Conservation (phyloP, 805 yeast species). For the Nadsonia fulvescens region DNA sequence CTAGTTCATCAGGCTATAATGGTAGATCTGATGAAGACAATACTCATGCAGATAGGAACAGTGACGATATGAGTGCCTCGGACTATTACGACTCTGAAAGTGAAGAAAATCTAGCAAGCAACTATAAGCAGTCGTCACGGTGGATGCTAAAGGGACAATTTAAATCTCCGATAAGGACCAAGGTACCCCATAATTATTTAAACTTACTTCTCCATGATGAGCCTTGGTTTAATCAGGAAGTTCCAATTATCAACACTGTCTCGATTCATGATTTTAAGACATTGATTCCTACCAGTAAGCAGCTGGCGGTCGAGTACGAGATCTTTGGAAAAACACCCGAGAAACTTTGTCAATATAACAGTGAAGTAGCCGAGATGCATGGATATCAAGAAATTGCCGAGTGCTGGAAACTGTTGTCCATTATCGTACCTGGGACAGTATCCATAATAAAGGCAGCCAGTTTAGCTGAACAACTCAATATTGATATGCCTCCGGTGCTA, state of each 20-base stretch:
- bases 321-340: slow-evolving; percentile 31
- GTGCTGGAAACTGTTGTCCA: slow-evolving; percentile 39
- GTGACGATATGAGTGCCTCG: too few species aligned
- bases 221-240: slow-evolving; percentile 1
- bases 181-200: slow-evolving; percentile 3
- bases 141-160: slow-evolving; percentile 4
- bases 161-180: slow-evolving; percentile 2
- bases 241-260: slow-evolving; percentile 27
- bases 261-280: slow-evolving; percentile 45
- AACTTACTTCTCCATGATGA: slow-evolving; percentile 6
- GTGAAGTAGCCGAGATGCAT: slow-evolving; percentile 45
- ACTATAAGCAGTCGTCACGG: slow-evolving; percentile 2
- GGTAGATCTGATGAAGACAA: too few species aligned
- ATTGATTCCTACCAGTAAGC: slow-evolving; percentile 57
- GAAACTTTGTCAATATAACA: slow-evolving; percentile 48
- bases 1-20: too few species aligned
- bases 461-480: too few species aligned
- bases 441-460: too few species aligned
- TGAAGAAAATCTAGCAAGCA: too few species aligned
- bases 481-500: too few species aligned
- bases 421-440: slow-evolving; percentile 7
- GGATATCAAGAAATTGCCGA: slow-evolving; percentile 48
- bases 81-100: slow-evolving; percentile 5
- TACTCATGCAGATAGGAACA: too few species aligned
- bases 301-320: slow-evolving; percentile 29